Percentiles rank a stretch among this genome's conserved stretches.
phyloP scores from a whole-genome alignment of 164 flowering plant genomes.

The Dillenia suffruticosa region DNA sequence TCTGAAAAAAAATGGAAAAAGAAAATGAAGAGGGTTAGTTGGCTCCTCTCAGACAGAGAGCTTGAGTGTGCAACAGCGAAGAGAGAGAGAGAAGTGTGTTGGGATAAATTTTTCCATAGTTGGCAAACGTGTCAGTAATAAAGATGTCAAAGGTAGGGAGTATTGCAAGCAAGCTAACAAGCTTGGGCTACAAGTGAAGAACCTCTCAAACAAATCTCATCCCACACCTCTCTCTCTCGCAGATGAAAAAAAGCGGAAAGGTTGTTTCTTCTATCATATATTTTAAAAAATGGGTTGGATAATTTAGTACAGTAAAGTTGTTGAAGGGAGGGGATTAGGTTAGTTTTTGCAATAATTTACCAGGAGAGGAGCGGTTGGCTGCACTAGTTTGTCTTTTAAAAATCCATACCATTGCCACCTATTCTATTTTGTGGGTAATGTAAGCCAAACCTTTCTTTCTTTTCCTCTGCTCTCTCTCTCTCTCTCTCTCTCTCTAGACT shows the following conservation, averaged over 20 bases:
- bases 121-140: conserved; percentile 92
- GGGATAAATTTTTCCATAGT: conserved; percentile 24
- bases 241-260: background rate
- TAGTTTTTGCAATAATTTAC: conserved; percentile 55
- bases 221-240: background rate
- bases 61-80: conserved; percentile 74
- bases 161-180: conserved; percentile 12
- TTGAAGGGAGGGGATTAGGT: conserved; percentile 15
- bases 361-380: conserved; percentile 60
- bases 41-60: conserved; percentile 37
- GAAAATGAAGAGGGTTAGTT: conserved; percentile 38
- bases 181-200: conserved; percentile 83
- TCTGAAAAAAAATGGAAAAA: conserved; percentile 26
- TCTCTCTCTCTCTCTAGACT: conserved; percentile 18
- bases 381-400: conserved; percentile 68
- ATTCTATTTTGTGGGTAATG: conserved; percentile 44
- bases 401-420: conserved; percentile 37
- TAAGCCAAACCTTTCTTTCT: conserved; percentile 26
- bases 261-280: background rate
- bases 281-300: conserved; percentile 2
- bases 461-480: conserved; percentile 16
- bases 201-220: conserved; percentile 20
- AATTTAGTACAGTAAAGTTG: background rate
- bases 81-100: conserved; percentile 36
- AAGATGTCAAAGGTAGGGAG: conserved; percentile 21